These are phyloP conservation scores for Penicillium crustosum DNA, from an alignment of 2,329 filamentous ascomycete genomes.

Conservation along the genomic window DNA sequence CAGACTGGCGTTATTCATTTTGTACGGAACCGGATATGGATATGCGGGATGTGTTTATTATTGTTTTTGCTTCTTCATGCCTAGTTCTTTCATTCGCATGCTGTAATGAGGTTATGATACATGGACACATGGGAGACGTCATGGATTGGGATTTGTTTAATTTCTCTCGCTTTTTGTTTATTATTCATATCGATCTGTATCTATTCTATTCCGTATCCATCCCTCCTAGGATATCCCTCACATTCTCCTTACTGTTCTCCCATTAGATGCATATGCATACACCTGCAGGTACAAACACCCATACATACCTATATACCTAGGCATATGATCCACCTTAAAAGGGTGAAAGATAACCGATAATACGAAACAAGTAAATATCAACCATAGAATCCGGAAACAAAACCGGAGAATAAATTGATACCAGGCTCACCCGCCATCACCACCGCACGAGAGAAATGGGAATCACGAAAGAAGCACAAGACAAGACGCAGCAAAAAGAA, in stretches of 20 bases:
- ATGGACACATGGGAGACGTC: constrained; percentile 15
- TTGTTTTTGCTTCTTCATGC: constrained; percentile 1
- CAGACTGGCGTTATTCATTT: not conserved
- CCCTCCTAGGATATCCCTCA: too few relatives aligned
- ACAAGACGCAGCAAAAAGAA: not conserved
- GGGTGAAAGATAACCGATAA: not conserved
- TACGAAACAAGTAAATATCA: not conserved
- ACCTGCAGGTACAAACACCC: too few relatives aligned
- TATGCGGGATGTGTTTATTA: constrained; percentile 5
- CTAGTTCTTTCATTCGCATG: constrained; percentile 12
- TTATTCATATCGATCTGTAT: not conserved
- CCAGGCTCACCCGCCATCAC: not conserved
- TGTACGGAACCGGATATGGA: constrained; percentile 2
- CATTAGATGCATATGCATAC: not conserved
- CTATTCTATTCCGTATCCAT: not conserved
- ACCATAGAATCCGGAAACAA: not conserved
- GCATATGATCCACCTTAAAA: not conserved
- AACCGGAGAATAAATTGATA: not conserved
- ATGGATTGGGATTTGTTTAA: not conserved
- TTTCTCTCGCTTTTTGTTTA: not conserved
- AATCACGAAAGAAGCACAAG: constrained; percentile 21
- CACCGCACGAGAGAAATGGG: constrained; percentile 16
- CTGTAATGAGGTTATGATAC: constrained; percentile 29
- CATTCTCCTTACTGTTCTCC: not conserved
- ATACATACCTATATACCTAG: too few relatives aligned